Base-by-base conservation (phyloP, 495 filamentous ascomycete species). In the Entonaema liquescens region DNA sequence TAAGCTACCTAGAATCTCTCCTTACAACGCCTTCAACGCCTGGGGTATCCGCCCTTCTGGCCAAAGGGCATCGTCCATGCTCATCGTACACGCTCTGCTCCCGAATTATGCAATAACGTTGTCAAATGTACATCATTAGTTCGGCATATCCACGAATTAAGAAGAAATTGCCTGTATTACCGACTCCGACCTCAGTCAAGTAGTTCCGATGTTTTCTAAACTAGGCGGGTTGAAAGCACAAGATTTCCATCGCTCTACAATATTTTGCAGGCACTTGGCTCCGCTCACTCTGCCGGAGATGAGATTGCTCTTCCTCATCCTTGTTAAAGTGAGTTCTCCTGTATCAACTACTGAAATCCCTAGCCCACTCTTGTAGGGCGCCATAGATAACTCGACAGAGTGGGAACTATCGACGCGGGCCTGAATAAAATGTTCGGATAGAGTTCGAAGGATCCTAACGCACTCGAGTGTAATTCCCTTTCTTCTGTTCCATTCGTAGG, bases 401-500 rank as follows among this genome's bases (percentile, higher is more conserved):
- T 44, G 28, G 49, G 2, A 35, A 57, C 38, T 7, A 25, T 35
- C 4, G 25, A 53, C 13, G 25, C 11, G 9, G 12, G 15, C 23
- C 17, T 28, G 9, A 3, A n/a, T 53, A 29, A 53, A 29, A n/a
- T n/a, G 7, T 3, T 36, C n/a, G 53, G 13, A 29, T 29, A 28
- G 49, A 29, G 2, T 13, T 53, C 33, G 53, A 55, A n/a, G 52
- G 53, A 17, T 19, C 19, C 71, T 83, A 87, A 71, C 86, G 80
- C 13, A 81, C 78, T 62, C 83, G 75, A 56, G 85, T 87, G 74
- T 87, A 92, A 67, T 89, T 85, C 15, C 89, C 89, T 65, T 82
- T 85, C 72, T 83, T 84, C 82, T 93, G 90, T 77, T 93, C 91
- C 83, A 90, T 88, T 69, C 87, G 84, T 76, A 94, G 76, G 75